Conservation (phyloP, 2,329 filamentous ascomycete species). For the Ophiostoma sp. region DNA sequence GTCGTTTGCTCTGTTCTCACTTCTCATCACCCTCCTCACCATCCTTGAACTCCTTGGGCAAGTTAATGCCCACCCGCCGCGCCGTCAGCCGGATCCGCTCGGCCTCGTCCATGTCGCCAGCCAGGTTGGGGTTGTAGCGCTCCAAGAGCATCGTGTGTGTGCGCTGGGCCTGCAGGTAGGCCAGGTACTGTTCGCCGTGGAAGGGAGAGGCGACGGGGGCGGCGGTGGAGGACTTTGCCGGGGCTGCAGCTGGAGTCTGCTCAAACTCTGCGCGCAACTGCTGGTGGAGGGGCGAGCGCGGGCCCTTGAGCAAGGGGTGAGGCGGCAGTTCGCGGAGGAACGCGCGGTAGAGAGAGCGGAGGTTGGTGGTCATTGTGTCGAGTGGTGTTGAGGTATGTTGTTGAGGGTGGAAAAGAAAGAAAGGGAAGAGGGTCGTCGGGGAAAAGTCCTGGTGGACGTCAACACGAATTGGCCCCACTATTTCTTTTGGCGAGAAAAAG, state of each 20-base stretch:
- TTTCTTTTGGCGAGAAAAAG: neutral
- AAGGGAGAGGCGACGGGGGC: constrained; percentile 22
- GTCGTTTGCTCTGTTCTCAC: neutral
- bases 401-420: neutral
- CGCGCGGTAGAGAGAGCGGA: constrained; percentile 81
- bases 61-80: constrained; percentile 82
- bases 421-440: neutral
- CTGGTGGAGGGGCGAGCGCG: constrained; percentile 68
- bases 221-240: constrained; percentile 34
- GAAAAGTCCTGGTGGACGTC: constrained; percentile 2
- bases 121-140: constrained; percentile 91
- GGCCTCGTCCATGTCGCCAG: constrained; percentile 68
- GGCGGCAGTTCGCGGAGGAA: constrained; percentile 87
- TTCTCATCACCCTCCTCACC: neutral
- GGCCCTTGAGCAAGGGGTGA: constrained; percentile 55
- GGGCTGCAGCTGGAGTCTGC: constrained; percentile 35
- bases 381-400: neutral
- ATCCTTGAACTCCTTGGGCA: constrained; percentile 64
- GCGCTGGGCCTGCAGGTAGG: constrained; percentile 82
- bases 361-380: constrained; percentile 32
- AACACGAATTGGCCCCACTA: neutral
- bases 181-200: constrained; percentile 73
- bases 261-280: constrained; percentile 66
- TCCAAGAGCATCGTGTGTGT: constrained; percentile 79
- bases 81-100: constrained; percentile 83